A percentile compares a stretch with the other conserved stretches of the same genome.
Conservation (phyloP, 495 filamentous ascomycete genomes). For the Articulospora tetracladia region DNA sequence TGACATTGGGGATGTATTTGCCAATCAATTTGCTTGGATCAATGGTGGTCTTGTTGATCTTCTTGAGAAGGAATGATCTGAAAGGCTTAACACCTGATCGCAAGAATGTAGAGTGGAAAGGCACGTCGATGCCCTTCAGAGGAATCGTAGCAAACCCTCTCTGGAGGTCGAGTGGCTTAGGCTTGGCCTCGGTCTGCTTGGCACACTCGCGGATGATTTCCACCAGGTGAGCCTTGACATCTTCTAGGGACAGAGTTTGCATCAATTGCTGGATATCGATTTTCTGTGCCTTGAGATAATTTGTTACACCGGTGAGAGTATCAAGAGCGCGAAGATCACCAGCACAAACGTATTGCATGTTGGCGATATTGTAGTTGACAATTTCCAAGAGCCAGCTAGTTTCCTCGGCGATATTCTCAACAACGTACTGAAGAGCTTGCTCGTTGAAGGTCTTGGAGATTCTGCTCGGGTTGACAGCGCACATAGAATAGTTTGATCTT, state of each 20-base stretch:
- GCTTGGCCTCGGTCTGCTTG: constrained; percentile 81
- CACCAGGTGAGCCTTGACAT: constrained; percentile 78
- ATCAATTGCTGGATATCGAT: constrained; percentile 93
- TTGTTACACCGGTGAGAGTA: constrained; percentile 80
- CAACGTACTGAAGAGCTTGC: constrained; percentile 90
- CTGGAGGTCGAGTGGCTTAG: constrained; percentile 79
- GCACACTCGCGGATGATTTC: constrained; percentile 83
- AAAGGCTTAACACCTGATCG: constrained; percentile 98
- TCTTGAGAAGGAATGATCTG: constrained; percentile 95
- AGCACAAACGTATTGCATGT: constrained; percentile 97
- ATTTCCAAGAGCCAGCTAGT: constrained; percentile 96
- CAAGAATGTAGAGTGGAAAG: constrained; percentile 98
- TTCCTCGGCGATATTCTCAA: constrained; percentile 85
- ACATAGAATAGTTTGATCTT: constrained; percentile 97
- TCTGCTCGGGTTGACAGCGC: constrained; percentile 94
- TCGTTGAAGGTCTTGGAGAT: constrained; percentile 98
- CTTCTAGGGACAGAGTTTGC: constrained; percentile 68
- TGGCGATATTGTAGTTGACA: constrained; percentile 98
- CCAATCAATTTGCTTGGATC: constrained; percentile 94
- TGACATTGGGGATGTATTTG: constrained; percentile 99
- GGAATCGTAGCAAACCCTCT: constrained; percentile 97
- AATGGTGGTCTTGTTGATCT: constrained; percentile 98
- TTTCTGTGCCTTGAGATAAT: constrained; percentile 92
- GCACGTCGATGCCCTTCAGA: constrained; percentile 94
- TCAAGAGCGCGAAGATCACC: constrained; percentile 96